Evolutionary conservation across 345 rosid species (phyloP).

Genomic region (Eucalyptus sp.): DNA sequence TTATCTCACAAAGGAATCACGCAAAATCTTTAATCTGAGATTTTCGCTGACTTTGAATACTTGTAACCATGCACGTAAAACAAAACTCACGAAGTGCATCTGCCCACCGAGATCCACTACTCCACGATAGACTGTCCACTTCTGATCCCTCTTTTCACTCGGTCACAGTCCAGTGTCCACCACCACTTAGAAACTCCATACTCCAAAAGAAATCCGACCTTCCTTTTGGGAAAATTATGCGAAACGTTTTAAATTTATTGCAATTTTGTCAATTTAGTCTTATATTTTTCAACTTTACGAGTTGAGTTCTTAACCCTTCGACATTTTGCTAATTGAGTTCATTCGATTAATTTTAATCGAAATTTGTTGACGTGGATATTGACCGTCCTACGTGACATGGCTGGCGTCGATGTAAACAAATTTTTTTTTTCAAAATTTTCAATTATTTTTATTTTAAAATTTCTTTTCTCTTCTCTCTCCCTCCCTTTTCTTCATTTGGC

Average conservation of each 20-base stretch:
- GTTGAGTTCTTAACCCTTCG: fast-evolving
- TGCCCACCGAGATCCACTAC: not conserved
- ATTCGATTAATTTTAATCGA: too few relatives aligned
- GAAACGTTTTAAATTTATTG: too few relatives aligned
- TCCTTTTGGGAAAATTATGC: too few relatives aligned
- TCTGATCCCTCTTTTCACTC: not conserved
- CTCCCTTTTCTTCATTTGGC: too few relatives aligned
- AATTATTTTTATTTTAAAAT: too few relatives aligned
- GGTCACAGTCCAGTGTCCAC: not conserved
- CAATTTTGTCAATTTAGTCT: too few relatives aligned
- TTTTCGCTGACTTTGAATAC: not conserved
- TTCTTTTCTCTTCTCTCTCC: too few relatives aligned
- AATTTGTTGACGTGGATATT: fast-evolving
- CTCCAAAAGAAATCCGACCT: too few relatives aligned
- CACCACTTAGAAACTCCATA: not conserved
- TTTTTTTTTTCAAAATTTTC: fast-evolving
- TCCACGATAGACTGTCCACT: not conserved
- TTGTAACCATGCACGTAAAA: not conserved
- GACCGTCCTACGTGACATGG: fast-evolving
- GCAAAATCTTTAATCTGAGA: too few relatives aligned
- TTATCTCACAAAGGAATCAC: not conserved
- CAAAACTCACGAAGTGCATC: not conserved
- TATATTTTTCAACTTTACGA: too few relatives aligned
- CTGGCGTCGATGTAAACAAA: fast-evolving
- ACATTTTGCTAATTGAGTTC: too few relatives aligned